Percentiles rank a stretch among this genome's conserved stretches.
Evolutionary conservation across 2,329 filamentous ascomycete genomes (phyloP).

Genomic region (Lecanicillium sp.): DNA sequence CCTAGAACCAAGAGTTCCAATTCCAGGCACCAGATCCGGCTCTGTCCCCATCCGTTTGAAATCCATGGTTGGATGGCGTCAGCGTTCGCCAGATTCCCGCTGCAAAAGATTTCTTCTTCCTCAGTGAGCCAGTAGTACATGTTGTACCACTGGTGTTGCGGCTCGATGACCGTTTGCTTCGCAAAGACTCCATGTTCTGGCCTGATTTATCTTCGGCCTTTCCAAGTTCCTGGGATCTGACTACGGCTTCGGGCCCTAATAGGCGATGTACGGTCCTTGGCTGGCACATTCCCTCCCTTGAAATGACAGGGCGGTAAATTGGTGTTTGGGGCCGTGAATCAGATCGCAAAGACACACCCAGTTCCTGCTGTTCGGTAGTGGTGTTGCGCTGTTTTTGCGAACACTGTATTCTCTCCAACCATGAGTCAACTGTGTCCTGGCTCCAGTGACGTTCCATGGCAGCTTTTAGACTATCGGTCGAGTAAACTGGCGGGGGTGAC

Average conservation of each 20-base stretch:
- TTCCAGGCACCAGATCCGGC: conserved; percentile 3
- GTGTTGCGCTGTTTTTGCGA: too few relatives aligned
- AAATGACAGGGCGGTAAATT: not conserved
- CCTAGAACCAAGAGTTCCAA: conserved; percentile 13
- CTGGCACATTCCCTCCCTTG: not conserved
- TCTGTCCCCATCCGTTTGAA: not conserved
- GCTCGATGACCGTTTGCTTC: not conserved
- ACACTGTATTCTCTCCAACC: conserved; percentile 31
- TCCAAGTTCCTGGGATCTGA: conserved; percentile 7
- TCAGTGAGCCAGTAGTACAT: conserved; percentile 3
- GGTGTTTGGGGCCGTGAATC: not conserved
- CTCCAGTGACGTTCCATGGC: conserved; percentile 47
- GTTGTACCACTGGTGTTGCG: conserved; percentile 5
- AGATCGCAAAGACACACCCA: too few relatives aligned
- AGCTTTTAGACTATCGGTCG: conserved; percentile 34
- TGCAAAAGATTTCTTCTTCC: conserved; percentile 12
- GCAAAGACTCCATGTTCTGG: not conserved
- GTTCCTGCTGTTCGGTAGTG: too few relatives aligned
- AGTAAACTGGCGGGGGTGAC: conserved; percentile 38
- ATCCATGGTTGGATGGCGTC: conserved; percentile 4
- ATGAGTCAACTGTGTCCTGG: conserved; percentile 34
- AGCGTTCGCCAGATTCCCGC: conserved; percentile 10
- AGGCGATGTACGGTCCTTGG: not conserved
- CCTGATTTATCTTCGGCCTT: not conserved
- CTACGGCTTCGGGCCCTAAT: not conserved